Evolutionary conservation across 345 rosid species (phyloP).

Genomic region (Citrus medica): DNA sequence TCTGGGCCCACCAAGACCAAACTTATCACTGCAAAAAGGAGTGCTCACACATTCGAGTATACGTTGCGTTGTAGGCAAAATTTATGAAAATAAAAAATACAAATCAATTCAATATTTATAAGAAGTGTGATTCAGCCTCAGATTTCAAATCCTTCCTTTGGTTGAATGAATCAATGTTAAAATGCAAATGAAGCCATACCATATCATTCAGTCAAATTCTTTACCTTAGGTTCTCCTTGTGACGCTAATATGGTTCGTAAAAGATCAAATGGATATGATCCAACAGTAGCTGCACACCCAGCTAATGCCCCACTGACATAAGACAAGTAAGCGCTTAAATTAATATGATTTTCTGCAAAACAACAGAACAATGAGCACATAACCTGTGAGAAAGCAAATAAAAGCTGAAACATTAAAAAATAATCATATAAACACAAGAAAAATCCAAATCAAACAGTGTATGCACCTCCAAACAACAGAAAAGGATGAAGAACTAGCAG

Average conservation of each 20-base stretch:
- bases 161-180: neutral
- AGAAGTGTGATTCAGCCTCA: neutral
- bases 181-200: neutral
- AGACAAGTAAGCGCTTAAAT: constrained; percentile 78
- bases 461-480: neutral
- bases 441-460: neutral
- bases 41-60: neutral
- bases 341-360: constrained; percentile 81
- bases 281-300: constrained; percentile 94
- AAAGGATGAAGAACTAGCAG: neutral
- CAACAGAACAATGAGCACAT: neutral
- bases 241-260: constrained; percentile 88
- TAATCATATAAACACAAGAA: neutral
- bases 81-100: neutral
- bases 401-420: neutral
- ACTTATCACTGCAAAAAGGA: neutral
- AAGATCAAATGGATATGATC: constrained; percentile 99
- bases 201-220: neutral
- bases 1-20: neutral
- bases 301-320: constrained; percentile 88
- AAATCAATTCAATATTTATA: neutral
- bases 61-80: neutral
- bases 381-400: neutral
- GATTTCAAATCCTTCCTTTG: neutral
- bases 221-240: constrained; percentile 98